Evolutionary conservation across 2,329 filamentous ascomycete genomes (phyloP), one percentile per base, ranked within the genome.

Genomic region (Coniochaeta sp.): DNA sequence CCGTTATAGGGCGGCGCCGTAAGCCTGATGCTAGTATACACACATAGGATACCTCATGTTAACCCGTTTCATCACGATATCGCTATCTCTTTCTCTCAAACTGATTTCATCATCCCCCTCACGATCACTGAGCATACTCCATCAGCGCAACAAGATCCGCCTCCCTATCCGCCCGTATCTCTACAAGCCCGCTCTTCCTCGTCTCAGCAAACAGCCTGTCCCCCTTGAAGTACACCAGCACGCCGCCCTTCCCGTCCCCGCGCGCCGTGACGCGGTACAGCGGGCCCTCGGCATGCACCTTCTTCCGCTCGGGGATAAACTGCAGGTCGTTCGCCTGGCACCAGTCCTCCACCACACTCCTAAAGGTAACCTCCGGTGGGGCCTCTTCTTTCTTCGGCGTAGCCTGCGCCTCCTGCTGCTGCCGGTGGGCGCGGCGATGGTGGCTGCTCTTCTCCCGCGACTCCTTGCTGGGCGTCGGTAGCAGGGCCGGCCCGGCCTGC

Each of bases 261-360:
- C 86, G 87, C n/a, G 87, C 87, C 3, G 88, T 92, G 57, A 94
- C 85, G 46, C 89, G 87, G 51, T 91, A 78, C 22, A 89, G 81
- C 28, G 83, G 75, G 0, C 88, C 87, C 45, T 81, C 87, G 26
- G 76, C 75, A 46, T 85, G 81, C 45, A 72, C 69, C 59, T 67
- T 67, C 64, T 89, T 87, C 51, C 86, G 81, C 54, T 91, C 71
- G 0, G 89, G 87, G 12, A 92, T 74, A 61, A 95, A 79, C 52
- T 90, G 81, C 40, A 95, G 71, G 52, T 89, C 87, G 60, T 94
- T 82, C 50, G 89, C 83, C 52, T 82, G 77, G 62, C 87, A 91
- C 87, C 88, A 95, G 27, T 81, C 79, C 64, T 95, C 89, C n/a
- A 94, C 78, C 8, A 85, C 77, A 57, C 90, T 82, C 57, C 83